A percentile compares a stretch with the other conserved stretches of the same genome.
Conservation (phyloP, 495 filamentous ascomycete species). For the Daldinia grandis region DNA sequence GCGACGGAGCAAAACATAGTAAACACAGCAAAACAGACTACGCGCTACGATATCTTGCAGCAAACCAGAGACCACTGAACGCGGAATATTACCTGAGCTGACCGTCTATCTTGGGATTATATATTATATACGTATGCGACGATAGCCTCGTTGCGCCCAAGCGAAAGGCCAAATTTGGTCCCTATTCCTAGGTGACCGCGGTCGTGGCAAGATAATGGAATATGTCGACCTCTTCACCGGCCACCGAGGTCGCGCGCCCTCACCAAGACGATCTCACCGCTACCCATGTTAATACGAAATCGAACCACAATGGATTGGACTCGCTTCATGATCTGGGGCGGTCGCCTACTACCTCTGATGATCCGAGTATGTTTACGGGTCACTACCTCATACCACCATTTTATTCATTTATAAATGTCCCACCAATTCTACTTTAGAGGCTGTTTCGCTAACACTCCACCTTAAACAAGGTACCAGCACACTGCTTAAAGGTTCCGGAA, state of each 20-base stretch:
- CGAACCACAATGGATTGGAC: constrained; percentile 20
- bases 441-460: constrained; percentile 14
- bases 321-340: constrained; percentile 29
- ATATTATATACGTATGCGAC: constrained; percentile 14
- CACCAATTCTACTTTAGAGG: constrained; percentile 4
- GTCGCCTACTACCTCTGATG: constrained; percentile 39
- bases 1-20: constrained; percentile 21
- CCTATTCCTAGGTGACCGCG: constrained; percentile 7
- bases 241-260: constrained; percentile 38
- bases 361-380: constrained; percentile 27
- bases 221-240: constrained; percentile 41
- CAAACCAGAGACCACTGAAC: background rate
- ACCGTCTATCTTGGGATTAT: background rate
- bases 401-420: background rate
- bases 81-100: background rate
- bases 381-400: background rate
- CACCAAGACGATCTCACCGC: constrained; percentile 29
- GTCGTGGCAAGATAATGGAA: constrained; percentile 40
- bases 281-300: constrained; percentile 18
- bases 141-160: background rate
- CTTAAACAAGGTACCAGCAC: constrained; percentile 38
- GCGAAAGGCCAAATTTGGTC: background rate
- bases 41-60: constrained; percentile 3
- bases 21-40: background rate
- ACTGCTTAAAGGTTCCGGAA: constrained; percentile 23